Conservation (phyloP, 257 asterid species). For the Penstemon davidsonii region DNA sequence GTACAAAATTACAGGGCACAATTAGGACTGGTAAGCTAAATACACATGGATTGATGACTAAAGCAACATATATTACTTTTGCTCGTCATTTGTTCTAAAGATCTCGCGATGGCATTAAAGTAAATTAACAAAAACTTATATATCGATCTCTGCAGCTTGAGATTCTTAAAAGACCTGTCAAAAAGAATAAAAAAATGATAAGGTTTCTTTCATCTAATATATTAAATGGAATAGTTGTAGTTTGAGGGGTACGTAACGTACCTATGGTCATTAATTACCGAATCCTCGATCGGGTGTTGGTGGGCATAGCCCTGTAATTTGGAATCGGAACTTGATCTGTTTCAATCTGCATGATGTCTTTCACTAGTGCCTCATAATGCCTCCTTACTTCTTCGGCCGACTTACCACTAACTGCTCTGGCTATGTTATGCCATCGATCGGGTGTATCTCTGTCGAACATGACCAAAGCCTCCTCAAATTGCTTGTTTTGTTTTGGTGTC, state of each 20-base stretch:
- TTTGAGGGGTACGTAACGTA: background rate
- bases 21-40: background rate
- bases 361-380: slow-evolving; percentile 45
- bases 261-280: slow-evolving; percentile 40
- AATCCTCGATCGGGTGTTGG: slow-evolving; percentile 37
- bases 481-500: slow-evolving; percentile 58
- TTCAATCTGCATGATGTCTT: slow-evolving; percentile 54
- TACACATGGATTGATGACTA: slow-evolving; percentile 13
- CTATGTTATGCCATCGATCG: slow-evolving; percentile 56
- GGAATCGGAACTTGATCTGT: slow-evolving; percentile 56
- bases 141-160: slow-evolving; percentile 46
- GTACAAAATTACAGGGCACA: background rate
- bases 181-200: background rate
- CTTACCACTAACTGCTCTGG: slow-evolving; percentile 47
- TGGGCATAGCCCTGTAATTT: slow-evolving; percentile 36
- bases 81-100: background rate
- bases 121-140: background rate
- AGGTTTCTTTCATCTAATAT: background rate
- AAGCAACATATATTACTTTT: slow-evolving; percentile 4
- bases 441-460: slow-evolving; percentile 55
- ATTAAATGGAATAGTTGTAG: too few relatives aligned
- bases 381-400: slow-evolving; percentile 54
- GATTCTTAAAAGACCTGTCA: slow-evolving; percentile 71
- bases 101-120: background rate
- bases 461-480: slow-evolving; percentile 57